Conservation (phyloP, 2,329 filamentous ascomycete genomes). For the Pezicula radicicola region DNA sequence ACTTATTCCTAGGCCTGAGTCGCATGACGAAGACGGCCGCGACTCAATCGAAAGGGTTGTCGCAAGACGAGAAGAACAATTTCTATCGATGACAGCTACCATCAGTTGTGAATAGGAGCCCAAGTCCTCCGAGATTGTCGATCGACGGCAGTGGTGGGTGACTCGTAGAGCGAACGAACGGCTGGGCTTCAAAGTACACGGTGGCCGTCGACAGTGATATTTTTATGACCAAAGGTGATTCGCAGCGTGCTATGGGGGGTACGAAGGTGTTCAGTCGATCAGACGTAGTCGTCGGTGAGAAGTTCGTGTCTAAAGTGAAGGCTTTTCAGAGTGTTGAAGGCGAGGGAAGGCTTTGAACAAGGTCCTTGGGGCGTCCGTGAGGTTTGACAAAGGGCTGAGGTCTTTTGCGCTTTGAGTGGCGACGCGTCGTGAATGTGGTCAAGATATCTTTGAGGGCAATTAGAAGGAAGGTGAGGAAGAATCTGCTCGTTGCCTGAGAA, state of each 20-base stretch:
- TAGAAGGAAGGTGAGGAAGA: not conserved
- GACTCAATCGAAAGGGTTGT: conserved; percentile 26
- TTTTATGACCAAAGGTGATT: no score
- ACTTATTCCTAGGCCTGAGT: conserved; percentile 31
- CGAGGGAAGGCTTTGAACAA: not conserved
- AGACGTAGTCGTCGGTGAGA: not conserved
- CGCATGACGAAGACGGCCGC: conserved; percentile 34
- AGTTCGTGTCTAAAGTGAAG: not conserved
- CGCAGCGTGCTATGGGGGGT: no score
- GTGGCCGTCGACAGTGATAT: no score
- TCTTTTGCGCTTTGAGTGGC: conserved; percentile 1
- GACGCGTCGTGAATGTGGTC: conserved; percentile 6
- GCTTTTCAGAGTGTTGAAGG: not conserved
- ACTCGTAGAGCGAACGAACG: no score
- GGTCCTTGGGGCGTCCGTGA: not conserved
- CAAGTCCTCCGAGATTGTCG: conserved; percentile 4
- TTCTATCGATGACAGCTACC: conserved; percentile 16
- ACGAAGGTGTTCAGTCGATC: no score
- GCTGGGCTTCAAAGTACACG: no score
- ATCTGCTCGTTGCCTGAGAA: no score
- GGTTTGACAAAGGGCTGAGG: not conserved
- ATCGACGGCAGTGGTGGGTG: conserved; percentile 7
- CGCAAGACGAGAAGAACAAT: conserved; percentile 22
- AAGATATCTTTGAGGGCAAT: conserved; percentile 1
- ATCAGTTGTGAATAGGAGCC: conserved; percentile 21